Percentiles rank a stretch among this genome's conserved stretches.
These are phyloP conservation scores for Fusarium sp. DNA, from an alignment of 2,329 filamentous ascomycete species.

Conservation along the genomic window DNA sequence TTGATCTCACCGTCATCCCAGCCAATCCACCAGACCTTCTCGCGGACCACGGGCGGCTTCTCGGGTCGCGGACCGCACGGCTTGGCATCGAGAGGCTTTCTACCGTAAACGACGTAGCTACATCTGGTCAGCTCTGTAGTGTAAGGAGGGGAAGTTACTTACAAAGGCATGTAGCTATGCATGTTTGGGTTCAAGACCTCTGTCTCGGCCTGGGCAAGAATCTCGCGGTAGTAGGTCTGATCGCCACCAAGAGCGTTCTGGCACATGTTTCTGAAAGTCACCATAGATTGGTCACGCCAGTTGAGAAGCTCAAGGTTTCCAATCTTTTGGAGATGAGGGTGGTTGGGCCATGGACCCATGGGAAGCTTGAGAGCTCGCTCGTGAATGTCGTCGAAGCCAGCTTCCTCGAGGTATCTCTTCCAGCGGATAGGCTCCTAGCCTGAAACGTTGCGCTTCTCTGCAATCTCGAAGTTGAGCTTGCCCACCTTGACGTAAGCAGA, in stretches of 20 bases:
- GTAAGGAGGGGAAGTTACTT: background rate
- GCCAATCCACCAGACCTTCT: background rate
- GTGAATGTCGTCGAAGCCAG: conserved; percentile 48
- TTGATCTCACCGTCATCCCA: background rate
- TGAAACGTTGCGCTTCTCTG: conserved; percentile 33
- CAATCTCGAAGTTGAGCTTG: conserved; percentile 40
- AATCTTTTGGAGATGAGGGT: conserved; percentile 45
- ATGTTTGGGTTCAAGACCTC: conserved; percentile 39
- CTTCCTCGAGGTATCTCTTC: conserved; percentile 43
- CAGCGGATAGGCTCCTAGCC: conserved; percentile 38
- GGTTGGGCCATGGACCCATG: conserved; percentile 46
- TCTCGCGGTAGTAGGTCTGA: conserved; percentile 35
- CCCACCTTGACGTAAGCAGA: conserved; percentile 40
- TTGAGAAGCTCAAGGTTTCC: conserved; percentile 42
- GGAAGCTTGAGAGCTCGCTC: conserved; percentile 47
- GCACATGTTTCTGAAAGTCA: conserved; percentile 39
- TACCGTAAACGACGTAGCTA: conserved; percentile 30
- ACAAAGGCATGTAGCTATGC: conserved; percentile 44
- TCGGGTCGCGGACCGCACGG: background rate
- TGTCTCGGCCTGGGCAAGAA: conserved; percentile 34
- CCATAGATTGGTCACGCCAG: conserved; percentile 39
- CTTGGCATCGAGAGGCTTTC: conserved; percentile 2
- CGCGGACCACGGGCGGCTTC: background rate
- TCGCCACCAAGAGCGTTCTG: conserved; percentile 39
- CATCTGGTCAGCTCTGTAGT: background rate